phyloP scores from a whole-genome alignment of 768 basidiomycete genomes.

The Phallus indusiatus region DNA sequence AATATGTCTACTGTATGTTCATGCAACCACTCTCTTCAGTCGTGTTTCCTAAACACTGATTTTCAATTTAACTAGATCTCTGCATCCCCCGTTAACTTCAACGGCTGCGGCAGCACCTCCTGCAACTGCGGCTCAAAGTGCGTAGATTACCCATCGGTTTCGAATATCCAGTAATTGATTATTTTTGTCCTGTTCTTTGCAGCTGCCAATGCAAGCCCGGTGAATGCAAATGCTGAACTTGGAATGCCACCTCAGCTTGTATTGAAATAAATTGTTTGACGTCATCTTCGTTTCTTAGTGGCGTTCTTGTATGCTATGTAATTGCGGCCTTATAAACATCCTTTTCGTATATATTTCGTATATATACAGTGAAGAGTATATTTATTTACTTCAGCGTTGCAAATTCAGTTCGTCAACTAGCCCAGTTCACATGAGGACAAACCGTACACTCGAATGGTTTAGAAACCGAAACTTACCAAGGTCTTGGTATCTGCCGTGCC shows the following conservation, averaged over 20 bases:
- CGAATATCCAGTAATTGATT: neutral
- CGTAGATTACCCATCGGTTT: constrained; percentile 8
- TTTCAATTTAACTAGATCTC: constrained; percentile 21
- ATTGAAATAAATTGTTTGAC: neutral
- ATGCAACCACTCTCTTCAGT: constrained; percentile 8
- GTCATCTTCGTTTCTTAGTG: neutral
- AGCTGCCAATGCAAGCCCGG: constrained; percentile 55
- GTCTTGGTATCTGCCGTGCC: constrained; percentile 60
- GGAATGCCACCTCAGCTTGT: neutral
- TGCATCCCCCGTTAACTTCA: constrained; percentile 29
- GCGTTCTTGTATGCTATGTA: neutral
- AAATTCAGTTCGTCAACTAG: neutral
- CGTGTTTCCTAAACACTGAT: constrained; percentile 7
- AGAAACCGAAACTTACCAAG: constrained; percentile 19
- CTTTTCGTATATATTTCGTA: neutral
- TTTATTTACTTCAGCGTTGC: neutral
- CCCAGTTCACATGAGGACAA: neutral
- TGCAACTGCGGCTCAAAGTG: constrained; percentile 48
- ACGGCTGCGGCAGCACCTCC: constrained; percentile 34
- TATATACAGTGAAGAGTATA: neutral
- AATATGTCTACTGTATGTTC: constrained; percentile 34
- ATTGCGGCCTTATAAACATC: neutral
- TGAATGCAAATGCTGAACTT: constrained; percentile 49
- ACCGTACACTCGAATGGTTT: neutral
- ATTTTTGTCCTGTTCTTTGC: neutral